Evolutionary conservation across 768 basidiomycete genomes (phyloP), one percentile per base, ranked within the genome.

Genomic region (Collybia sordida): DNA sequence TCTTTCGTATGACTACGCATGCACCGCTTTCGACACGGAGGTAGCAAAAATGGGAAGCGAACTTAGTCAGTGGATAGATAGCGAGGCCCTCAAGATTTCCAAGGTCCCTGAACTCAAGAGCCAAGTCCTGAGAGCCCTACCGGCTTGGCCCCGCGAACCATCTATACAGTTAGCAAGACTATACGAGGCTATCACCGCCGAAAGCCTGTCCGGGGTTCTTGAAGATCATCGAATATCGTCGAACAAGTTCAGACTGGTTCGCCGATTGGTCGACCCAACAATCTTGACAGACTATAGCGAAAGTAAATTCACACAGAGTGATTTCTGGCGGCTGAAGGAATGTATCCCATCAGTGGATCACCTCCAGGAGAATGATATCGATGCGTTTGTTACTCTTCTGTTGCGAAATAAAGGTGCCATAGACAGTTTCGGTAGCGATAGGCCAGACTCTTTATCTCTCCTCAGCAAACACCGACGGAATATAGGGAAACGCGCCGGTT

Each of bases 251-350:
- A 78, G 86, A 14, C 64, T 91, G 18, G 88, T 87, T 21, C 80
- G 84, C 24, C 79, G 79, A 42, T 66, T 93, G n/a, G 72, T 72
- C 2, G 77, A 82, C 18, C 68, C 78, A 50, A 71, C 80, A 2
- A 58, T 65, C 5, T 61, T 64, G 12, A 62, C 66, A 3, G 60
- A 68, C 8, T 74, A 79, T 41, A 64, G 70, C 12, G 64, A 69
- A 47, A 63, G 65, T 6, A 71, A 72, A 23, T 90, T 89, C 48
- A 70, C 80, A 0, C 68, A 70, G 45, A 71, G 71, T 7, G 83
- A 87, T 55, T 93, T 95, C 64, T 97, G 93, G 93, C 79, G 83
- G 34, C 69, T 96, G 61, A 93, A 92, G 61, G 82, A 83, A 19
- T 86, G 79, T 59, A 86, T 94, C 37, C 90, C 90, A 4, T 47